Evolutionary conservation across 2,329 filamentous ascomycete genomes (phyloP).

Genomic region (Hypoxylon sp.): DNA sequence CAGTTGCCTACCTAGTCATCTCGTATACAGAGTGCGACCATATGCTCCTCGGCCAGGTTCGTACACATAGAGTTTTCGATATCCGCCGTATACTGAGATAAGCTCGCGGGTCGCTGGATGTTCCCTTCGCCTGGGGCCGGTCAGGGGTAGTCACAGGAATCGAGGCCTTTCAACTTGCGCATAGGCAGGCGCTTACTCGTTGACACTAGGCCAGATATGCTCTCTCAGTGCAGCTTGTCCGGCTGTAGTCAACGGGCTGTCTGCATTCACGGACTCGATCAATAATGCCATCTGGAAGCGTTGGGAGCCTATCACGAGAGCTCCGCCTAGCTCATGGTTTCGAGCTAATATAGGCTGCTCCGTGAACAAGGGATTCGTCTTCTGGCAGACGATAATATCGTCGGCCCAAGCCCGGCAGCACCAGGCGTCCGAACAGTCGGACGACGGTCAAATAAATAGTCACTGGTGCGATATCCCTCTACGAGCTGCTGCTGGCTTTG

Average conservation of each 20-base stretch:
- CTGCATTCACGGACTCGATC: constrained; percentile 24
- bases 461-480: constrained; percentile 26
- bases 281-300: constrained; percentile 38
- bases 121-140: constrained; percentile 33
- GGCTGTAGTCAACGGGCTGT: constrained; percentile 8
- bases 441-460: constrained; percentile 45
- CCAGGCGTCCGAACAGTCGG: constrained; percentile 44
- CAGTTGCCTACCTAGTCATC: background rate
- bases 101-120: constrained; percentile 27
- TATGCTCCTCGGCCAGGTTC: constrained; percentile 1
- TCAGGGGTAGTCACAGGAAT: constrained; percentile 30
- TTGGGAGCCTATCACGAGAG: constrained; percentile 37
- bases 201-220: constrained; percentile 36
- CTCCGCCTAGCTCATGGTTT: constrained; percentile 37
- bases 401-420: constrained; percentile 46
- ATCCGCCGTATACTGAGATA: constrained; percentile 30
- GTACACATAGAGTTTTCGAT: constrained; percentile 40
- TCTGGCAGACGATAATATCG: constrained; percentile 51
- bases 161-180: constrained; percentile 36
- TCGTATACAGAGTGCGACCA: background rate
- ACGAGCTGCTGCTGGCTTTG: background rate
- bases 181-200: constrained; percentile 36
- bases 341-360: constrained; percentile 42
- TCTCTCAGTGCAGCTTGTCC: constrained; percentile 39
- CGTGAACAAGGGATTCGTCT: constrained; percentile 48